Percentiles rank a stretch among this genome's conserved stretches.
Conservation (phyloP, 768 basidiomycete species). For the Hebeloma cylindrosporum region DNA sequence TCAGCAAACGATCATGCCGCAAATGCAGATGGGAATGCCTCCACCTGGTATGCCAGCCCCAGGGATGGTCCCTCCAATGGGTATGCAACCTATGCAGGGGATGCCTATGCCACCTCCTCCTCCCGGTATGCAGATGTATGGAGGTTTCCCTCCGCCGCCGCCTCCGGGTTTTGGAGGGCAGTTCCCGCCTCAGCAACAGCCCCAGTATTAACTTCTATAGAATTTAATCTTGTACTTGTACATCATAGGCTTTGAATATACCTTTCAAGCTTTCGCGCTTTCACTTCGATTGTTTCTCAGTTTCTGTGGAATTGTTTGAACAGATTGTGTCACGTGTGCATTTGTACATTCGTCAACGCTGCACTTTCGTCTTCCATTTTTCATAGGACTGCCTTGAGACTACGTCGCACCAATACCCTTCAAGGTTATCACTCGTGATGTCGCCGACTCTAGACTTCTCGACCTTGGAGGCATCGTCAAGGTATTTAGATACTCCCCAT, state of each 20-base stretch:
- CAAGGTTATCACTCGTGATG: conserved; percentile 16
- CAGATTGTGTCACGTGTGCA: conserved; percentile 6
- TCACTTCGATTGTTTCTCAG: not conserved
- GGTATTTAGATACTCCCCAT: conserved; percentile 21
- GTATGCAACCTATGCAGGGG: conserved; percentile 25
- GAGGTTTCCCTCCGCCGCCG: conserved; percentile 42
- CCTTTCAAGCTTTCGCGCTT: not conserved
- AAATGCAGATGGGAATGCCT: conserved; percentile 43
- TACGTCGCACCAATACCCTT: no score
- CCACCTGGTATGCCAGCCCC: conserved; percentile 35
- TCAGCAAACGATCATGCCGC: conserved; percentile 65
- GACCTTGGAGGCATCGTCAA: conserved; percentile 40
- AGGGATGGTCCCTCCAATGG: conserved; percentile 30
- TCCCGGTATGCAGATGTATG: conserved; percentile 29
- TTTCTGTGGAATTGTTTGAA: not conserved
- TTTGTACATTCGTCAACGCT: no score
- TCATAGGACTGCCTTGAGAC: no score
- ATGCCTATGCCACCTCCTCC: conserved; percentile 28
- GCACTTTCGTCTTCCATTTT: not conserved
- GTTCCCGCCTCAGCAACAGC: conserved; percentile 39
- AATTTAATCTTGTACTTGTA: not conserved
- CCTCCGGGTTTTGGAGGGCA: conserved; percentile 54
- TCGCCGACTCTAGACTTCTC: conserved; percentile 38
- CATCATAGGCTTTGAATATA: conserved; percentile 9
- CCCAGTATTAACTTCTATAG: conserved; percentile 29